These are phyloP conservation scores for Carex littledalei DNA, from an alignment of 176 grass and related monocot genomes.

Conservation along the genomic window DNA sequence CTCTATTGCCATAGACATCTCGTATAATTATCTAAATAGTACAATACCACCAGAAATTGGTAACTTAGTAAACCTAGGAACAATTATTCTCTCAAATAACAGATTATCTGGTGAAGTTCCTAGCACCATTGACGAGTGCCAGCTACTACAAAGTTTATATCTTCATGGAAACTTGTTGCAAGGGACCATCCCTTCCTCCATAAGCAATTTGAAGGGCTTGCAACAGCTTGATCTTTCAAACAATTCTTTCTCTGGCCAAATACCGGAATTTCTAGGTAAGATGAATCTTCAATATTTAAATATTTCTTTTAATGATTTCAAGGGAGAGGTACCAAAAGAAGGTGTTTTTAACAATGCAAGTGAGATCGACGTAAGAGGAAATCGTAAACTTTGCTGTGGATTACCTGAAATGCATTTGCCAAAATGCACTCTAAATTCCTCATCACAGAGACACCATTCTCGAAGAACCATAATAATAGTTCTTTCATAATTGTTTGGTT, in stretches of 20 bases:
- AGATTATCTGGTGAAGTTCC: slow-evolving; percentile 18
- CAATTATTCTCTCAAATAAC: slow-evolving; percentile 4
- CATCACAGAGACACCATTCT: not conserved
- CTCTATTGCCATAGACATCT: slow-evolving; percentile 1
- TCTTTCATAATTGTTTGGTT: slow-evolving; percentile 14
- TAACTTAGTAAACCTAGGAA: not conserved
- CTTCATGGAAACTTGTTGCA: slow-evolving; percentile 19
- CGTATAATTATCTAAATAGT: slow-evolving; percentile 16
- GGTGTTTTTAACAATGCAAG: slow-evolving; percentile 13
- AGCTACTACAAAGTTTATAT: not conserved
- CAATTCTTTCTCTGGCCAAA: slow-evolving; percentile 18
- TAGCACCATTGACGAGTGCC: slow-evolving; percentile 10
- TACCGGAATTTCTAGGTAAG: slow-evolving; percentile 4
- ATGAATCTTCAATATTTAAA: slow-evolving; percentile 9
- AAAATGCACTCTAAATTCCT: slow-evolving; percentile 1
- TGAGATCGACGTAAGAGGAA: slow-evolving; percentile 15
- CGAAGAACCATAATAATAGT: not conserved
- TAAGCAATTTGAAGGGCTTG: slow-evolving; percentile 13
- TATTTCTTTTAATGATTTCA: slow-evolving; percentile 24
- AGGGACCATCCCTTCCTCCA: slow-evolving; percentile 3
- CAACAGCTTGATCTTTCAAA: slow-evolving; percentile 15
- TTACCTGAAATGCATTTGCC: slow-evolving; percentile 16
- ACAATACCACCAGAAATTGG: slow-evolving; percentile 22
- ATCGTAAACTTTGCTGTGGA: slow-evolving; percentile 22
- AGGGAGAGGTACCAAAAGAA: slow-evolving; percentile 8